These are phyloP conservation scores for Smallanthus sonchifolius DNA, from an alignment of 129 eudicot genomes.

Conservation along the genomic window DNA sequence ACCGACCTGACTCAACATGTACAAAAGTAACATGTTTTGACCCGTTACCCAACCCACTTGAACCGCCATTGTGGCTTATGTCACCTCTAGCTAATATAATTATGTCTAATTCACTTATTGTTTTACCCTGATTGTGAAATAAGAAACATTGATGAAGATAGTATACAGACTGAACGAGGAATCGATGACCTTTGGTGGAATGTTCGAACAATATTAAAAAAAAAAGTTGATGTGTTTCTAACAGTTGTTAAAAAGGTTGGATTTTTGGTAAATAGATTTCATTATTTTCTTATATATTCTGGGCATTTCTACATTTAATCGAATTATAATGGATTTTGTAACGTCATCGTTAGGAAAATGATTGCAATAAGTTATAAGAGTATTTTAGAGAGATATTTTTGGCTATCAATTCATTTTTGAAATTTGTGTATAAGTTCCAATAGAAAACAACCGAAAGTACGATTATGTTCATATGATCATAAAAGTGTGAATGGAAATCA, in stretches of 20 bases:
- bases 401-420: background rate
- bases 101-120: background rate
- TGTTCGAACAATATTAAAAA: background rate
- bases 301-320: background rate
- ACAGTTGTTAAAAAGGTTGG: background rate
- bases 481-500: background rate
- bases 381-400: background rate
- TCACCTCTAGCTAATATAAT: background rate
- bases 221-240: background rate
- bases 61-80: background rate
- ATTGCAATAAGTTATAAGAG: background rate
- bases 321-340: background rate
- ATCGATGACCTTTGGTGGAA: background rate
- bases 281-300: background rate
- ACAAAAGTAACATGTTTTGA: background rate
- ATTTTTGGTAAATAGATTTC: background rate
- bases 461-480: constrained; percentile 4
- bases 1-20: background rate
- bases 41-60: background rate
- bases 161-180: background rate
- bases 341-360: background rate
- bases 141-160: background rate
- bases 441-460: background rate
- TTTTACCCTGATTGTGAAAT: background rate
- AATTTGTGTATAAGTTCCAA: background rate